These are phyloP conservation scores for Sarocladium oryzae DNA, from an alignment of 2,329 filamentous ascomycete genomes.

Conservation along the genomic window DNA sequence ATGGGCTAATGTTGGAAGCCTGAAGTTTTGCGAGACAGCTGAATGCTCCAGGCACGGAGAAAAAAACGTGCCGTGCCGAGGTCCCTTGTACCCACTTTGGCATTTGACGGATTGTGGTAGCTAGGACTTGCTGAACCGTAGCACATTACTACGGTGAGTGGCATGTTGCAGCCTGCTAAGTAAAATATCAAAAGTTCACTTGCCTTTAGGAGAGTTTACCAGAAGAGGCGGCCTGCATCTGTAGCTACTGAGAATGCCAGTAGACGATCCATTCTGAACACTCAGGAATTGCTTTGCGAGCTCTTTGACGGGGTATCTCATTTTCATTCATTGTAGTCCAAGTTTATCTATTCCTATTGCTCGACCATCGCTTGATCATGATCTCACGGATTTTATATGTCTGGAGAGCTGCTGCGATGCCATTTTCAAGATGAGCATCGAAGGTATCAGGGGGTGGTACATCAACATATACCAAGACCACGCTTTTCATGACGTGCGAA, in stretches of 20 bases:
- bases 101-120: too few relatives aligned
- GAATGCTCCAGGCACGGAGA: not conserved
- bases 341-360: constrained; percentile 58
- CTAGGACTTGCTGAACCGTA: too few relatives aligned
- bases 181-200: too few relatives aligned
- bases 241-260: too few relatives aligned
- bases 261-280: too few relatives aligned
- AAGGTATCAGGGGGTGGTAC: constrained; percentile 62
- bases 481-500: constrained; percentile 80
- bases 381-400: constrained; percentile 76
- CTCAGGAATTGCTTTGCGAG: too few relatives aligned
- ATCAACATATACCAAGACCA: constrained; percentile 88
- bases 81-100: not conserved
- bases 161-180: too few relatives aligned
- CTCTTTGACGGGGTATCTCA: constrained; percentile 1
- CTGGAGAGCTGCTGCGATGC: constrained; percentile 58
- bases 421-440: constrained; percentile 36
- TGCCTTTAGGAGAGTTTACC: too few relatives aligned
- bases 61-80: not conserved
- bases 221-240: too few relatives aligned
- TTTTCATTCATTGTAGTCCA: not conserved
- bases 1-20: not conserved
- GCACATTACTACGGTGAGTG: too few relatives aligned
- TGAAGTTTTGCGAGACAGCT: not conserved
- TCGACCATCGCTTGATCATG: constrained; percentile 74